Percentiles rank a stretch among this genome's conserved stretches.
Evolutionary conservation across 768 basidiomycete genomes (phyloP).

Genomic region (Lactifluus piperatus): DNA sequence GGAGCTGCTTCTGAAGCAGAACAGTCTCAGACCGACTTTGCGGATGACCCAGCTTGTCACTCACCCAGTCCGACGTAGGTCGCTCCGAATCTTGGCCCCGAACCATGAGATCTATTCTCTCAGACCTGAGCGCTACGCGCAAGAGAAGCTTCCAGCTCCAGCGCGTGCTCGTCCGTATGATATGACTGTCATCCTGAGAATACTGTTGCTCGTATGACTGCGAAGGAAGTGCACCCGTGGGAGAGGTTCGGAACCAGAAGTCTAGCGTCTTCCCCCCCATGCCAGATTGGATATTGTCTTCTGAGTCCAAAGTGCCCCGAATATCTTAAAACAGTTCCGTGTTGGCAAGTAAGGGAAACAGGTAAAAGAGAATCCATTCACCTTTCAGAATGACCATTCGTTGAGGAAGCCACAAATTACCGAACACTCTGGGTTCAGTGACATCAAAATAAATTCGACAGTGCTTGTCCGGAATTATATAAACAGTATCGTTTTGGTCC

Average conservation of each 20-base stretch:
- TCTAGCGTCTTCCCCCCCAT: background rate
- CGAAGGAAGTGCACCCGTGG: background rate
- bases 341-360: too few species aligned
- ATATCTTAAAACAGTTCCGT: background rate
- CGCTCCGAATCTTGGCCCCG: too few species aligned
- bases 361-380: background rate
- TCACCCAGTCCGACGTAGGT: background rate
- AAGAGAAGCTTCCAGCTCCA: background rate
- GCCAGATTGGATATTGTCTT: background rate
- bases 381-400: constrained; percentile 2
- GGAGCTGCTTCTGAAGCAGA: too few species aligned
- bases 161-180: background rate
- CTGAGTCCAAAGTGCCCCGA: background rate
- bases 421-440: background rate
- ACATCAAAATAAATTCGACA: background rate
- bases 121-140: background rate
- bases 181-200: background rate
- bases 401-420: constrained; percentile 5
- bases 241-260: background rate
- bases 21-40: background rate
- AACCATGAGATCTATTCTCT: too few species aligned
- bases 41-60: background rate
- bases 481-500: background rate
- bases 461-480: background rate
- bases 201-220: too few species aligned